phyloP scores from a whole-genome alignment of 768 basidiomycete species.

The Auricularia sp. region DNA sequence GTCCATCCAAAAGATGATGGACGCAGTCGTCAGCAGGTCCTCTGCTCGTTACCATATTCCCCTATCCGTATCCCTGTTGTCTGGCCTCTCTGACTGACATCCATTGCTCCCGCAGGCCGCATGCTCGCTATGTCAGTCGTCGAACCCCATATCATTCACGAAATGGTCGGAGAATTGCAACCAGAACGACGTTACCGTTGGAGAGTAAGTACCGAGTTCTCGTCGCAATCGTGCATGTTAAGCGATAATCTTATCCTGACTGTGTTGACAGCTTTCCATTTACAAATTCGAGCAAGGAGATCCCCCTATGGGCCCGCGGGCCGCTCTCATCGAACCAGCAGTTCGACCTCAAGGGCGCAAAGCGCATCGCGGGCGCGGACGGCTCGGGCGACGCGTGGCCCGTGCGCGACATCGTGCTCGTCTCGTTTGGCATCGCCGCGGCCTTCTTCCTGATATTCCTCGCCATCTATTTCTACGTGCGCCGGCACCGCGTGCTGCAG shows the following conservation, averaged over 20 bases:
- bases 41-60: neutral
- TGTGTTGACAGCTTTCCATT: neutral
- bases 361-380: neutral
- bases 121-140: neutral
- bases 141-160: neutral
- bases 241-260: no score
- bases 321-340: no score
- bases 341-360: neutral
- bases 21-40: neutral
- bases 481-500: neutral
- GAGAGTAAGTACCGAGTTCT: neutral
- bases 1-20: no score
- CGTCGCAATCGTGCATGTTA: no score
- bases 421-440: neutral
- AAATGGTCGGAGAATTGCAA: neutral
- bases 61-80: neutral
- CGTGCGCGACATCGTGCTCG: neutral
- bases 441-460: neutral
- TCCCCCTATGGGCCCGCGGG: neutral
- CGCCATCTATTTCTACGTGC: neutral
- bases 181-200: neutral
- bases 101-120: neutral
- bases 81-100: neutral
- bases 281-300: neutral
- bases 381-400: neutral